Evolutionary conservation across 163 green algal species (phyloP).

Genomic region (Chlorella variabilis): DNA sequence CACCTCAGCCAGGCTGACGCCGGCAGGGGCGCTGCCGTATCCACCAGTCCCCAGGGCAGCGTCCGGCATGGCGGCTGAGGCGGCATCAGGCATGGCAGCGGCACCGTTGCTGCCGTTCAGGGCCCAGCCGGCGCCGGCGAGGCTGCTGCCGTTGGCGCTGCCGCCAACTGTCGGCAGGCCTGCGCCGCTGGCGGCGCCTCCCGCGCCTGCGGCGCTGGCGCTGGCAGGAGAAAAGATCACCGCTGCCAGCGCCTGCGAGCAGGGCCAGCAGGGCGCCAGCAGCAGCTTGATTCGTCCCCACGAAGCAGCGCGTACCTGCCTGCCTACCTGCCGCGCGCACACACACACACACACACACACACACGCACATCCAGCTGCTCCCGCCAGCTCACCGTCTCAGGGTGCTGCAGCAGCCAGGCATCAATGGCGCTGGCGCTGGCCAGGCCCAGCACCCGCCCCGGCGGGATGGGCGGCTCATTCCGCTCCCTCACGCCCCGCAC

Average conservation of each 20-base stretch:
- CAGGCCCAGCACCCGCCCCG: conserved; percentile 18
- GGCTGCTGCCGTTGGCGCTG: neutral
- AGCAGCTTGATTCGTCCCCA: no score
- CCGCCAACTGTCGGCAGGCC: neutral
- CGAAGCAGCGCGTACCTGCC: no score
- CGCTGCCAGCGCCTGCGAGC: conserved; percentile 19
- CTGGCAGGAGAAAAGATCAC: conserved; percentile 27
- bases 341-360: no score
- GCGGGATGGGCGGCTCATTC: conserved; percentile 55
- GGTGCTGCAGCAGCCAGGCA: conserved; percentile 59
- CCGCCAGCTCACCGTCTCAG: conserved; percentile 50
- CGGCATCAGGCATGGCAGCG: neutral
- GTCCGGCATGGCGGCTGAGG: neutral
- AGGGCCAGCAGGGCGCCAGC: neutral
- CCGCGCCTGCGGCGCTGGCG: neutral
- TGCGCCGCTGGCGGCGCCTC: neutral
- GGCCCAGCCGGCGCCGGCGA: neutral
- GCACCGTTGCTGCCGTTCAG: neutral
- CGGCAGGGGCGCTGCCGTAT: neutral
- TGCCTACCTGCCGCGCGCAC: no score
- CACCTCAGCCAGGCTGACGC: neutral
- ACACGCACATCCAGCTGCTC: no score
- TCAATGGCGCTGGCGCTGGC: conserved; percentile 49
- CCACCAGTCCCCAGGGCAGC: neutral
- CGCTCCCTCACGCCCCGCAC: conserved; percentile 3